Percentiles rank a stretch among this genome's conserved stretches.
Conservation (phyloP, 176 grass and related monocot species). For the Carex cristatella region DNA sequence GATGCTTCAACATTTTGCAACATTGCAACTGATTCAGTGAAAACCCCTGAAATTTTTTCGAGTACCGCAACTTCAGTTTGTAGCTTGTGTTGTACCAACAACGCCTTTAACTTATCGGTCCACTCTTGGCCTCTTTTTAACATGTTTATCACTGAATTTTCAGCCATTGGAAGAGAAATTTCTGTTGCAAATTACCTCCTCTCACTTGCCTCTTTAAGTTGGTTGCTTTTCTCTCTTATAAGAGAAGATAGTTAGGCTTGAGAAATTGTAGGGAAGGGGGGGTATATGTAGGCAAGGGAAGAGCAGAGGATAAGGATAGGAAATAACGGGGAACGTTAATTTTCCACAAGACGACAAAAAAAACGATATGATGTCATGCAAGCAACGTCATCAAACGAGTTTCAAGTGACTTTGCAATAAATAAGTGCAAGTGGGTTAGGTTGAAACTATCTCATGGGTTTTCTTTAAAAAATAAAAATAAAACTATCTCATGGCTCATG, state of each 20-base stretch:
- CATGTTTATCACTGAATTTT: not conserved
- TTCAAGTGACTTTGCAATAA: not conserved
- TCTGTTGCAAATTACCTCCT: not conserved
- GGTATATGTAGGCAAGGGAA: not conserved
- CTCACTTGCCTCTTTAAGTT: not conserved
- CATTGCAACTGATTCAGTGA: not conserved
- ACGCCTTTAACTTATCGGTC: not conserved
- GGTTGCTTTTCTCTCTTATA: not conserved
- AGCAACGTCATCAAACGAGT: not conserved
- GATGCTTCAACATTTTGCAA: not conserved
- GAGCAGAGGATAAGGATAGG: conserved; percentile 3
- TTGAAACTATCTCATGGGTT: no score
- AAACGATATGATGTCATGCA: not conserved
- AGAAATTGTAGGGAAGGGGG: not conserved
- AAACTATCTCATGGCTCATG: no score
- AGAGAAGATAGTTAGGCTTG: not conserved
- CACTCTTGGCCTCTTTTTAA: not conserved
- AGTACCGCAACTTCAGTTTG: not conserved
- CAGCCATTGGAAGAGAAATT: not conserved
- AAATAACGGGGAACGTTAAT: not conserved
- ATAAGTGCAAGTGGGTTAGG: no score
- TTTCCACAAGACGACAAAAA: not conserved
- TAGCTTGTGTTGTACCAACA: not conserved
- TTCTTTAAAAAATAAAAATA: no score
- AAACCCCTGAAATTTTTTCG: not conserved